Base-by-base conservation (phyloP, 176 grass and related monocot species). In the Musa beccarii region DNA sequence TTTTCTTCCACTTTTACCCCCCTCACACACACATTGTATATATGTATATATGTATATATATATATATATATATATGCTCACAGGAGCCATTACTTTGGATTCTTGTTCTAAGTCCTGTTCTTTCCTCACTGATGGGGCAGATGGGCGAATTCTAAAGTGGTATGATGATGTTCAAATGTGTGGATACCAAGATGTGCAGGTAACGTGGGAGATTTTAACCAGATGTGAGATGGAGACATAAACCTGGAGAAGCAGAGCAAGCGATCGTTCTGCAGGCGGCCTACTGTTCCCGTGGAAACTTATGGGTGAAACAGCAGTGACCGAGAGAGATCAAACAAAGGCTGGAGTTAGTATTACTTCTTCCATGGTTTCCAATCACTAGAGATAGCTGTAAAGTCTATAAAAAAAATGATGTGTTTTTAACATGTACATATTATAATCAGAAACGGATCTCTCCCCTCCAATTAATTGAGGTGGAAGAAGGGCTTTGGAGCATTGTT, bases 121-220 rank as follows among this genome's bases (percentile, higher is more conserved):
- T 34, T 34, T 34, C 34, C 34, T 34, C 34, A 34, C 34, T 34
- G 34, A 34, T 34, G 34, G 49, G 21, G 78, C 84, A 99, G 95
- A 86, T 79, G 69, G 83, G 72, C 90, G 95, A 8, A 86, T 91
- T 51, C 81, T 94, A 43, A 92, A 73, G 25, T 84, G 94, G 10
- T 84, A 86, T 74, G 83, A 90, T 66, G 95, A 99, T 79, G 95
- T 99, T 85, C 90, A 99, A 66, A 99, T 91, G 49, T 99, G 95
- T 54, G 88, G 87, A 12, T 99, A 99, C 77, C 76, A 91, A 71
- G 95, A 99, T 79, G 95, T 99, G 84, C 88, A 94, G 51, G 95
- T 94, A 53, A 99, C 94, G 95, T 99, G 90, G 95, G 87, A 88
- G 82, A 99, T 99, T 75, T 68, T 99, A 63, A 88, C 53, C 14